Conservation (phyloP, 805 yeast genomes). For the Kodamaea neixiangensis region DNA sequence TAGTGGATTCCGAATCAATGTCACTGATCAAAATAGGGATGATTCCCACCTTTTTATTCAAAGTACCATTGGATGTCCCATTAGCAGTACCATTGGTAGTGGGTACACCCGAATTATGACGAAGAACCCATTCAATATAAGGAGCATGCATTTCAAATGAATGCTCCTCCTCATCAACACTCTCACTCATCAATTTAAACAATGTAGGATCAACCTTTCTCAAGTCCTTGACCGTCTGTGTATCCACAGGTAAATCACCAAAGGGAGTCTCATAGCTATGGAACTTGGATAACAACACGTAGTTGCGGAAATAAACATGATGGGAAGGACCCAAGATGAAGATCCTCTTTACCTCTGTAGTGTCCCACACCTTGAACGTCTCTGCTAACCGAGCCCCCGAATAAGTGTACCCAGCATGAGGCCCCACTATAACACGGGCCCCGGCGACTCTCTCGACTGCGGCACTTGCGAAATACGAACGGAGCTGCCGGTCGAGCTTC, state of each 20-base stretch:
- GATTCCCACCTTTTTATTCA: conserved; percentile 29
- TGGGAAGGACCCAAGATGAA: conserved; percentile 93
- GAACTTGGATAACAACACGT: conserved; percentile 55
- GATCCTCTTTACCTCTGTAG: conserved; percentile 56
- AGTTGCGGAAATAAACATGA: conserved; percentile 73
- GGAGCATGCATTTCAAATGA: conserved; percentile 96
- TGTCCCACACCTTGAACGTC: conserved; percentile 72
- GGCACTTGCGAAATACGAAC: conserved; percentile 44
- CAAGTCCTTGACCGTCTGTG: conserved; percentile 40
- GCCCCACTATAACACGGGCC: conserved; percentile 45
- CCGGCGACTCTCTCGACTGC: conserved; percentile 28
- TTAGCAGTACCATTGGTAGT: neutral
- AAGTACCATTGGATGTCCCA: neutral
- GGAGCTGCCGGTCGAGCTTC: conserved; percentile 52
- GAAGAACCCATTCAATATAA: conserved; percentile 36
- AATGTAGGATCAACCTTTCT: conserved; percentile 31
- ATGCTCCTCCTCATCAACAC: conserved; percentile 82
- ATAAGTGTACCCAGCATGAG: conserved; percentile 89
- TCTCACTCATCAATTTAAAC: conserved; percentile 57
- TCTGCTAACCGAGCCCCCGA: conserved; percentile 79
- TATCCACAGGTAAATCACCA: conserved; percentile 73
- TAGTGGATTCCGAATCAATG: conserved; percentile 47
- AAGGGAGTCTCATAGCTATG: conserved; percentile 74
- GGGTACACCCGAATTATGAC: neutral
- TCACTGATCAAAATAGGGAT: conserved; percentile 77